Evolutionary conservation across 2,329 filamentous ascomycete genomes (phyloP), one percentile per base, ranked within the genome.

Genomic region (Cytospora piceicola): DNA sequence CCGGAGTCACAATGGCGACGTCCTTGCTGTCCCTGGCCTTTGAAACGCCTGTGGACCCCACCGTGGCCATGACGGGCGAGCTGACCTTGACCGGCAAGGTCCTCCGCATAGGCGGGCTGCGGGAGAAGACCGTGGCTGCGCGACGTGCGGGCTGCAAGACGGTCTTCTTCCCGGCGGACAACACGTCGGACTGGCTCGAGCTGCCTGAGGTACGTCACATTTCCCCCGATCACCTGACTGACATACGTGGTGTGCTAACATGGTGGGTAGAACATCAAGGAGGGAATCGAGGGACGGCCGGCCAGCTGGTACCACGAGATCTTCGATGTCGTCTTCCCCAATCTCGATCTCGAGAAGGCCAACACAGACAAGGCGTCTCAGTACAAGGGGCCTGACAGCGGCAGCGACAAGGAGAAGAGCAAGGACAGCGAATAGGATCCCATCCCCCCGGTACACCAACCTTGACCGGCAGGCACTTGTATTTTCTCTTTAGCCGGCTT

Each of bases 1-100:
- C 95, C 24, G 95, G 95, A 75, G 95, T 99, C 74, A 99, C 95
- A 8, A 99, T 99, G 95, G 91, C 95, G n/a, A 96, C 93, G 8
- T 93, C 91, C 66, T 79, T 99, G 72, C 82, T 99, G 59, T 94
- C 91, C 61, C 82, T 99, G 68, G 94, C 93, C 11, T 81, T 98
- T 49, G 88, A 97, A 70, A 85, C 85, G 55, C 85, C 90, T 20
- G 84, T 99, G 58, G 85, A 93, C 74, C 92, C 94, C 8, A 93
- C 92, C 0, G 89, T 98, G 71, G 94, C 96, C 66, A 99, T 99
- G 95, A 99, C 95, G 0, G 95, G 95, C 69, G 95, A 99, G 79
- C 82, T 99, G 69, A 99, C 96, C 1, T 88, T 99, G 61, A 99
- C 95, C 1, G 95, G 95, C 63, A 99, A 99, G 80, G 94, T 99